Conservation (phyloP, 768 basidiomycete species). For the Lanmaoa pseudosensibilis region DNA sequence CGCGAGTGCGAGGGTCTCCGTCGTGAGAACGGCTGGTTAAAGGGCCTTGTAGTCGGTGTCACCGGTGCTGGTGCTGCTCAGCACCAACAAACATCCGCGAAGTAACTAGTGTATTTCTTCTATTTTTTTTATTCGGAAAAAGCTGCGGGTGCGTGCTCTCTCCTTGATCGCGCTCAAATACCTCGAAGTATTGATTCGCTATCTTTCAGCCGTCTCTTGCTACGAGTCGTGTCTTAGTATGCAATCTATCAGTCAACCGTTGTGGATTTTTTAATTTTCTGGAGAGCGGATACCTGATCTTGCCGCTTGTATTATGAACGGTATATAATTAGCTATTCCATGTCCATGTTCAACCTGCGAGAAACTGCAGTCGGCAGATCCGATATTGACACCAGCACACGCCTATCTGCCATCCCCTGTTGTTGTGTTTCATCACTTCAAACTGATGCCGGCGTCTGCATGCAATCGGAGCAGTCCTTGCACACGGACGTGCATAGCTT, state of each 20-base stretch:
- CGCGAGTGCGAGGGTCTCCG: conserved; percentile 87
- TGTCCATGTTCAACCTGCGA: background rate
- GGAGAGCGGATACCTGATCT: background rate
- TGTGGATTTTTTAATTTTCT: background rate
- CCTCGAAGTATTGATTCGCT: background rate
- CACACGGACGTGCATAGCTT: background rate
- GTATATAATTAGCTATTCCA: conserved; percentile 10
- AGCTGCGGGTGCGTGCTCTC: conserved; percentile 1
- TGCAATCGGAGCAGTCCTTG: background rate
- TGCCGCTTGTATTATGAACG: conserved; percentile 23
- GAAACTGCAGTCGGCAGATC: background rate
- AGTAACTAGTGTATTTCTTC: conserved; percentile 8
- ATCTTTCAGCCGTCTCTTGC: background rate
- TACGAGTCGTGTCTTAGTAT: background rate
- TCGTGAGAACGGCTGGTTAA: conserved; percentile 90
- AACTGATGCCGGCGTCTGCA: background rate
- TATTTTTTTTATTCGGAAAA: background rate
- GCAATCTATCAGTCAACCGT: background rate
- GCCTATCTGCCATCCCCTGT: background rate
- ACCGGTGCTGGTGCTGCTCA: conserved; percentile 61
- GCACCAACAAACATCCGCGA: conserved; percentile 24
- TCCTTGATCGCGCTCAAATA: background rate
- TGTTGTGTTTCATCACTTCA: background rate
- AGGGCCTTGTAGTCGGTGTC: conserved; percentile 85
- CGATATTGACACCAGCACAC: too few species aligned